Percentiles rank a stretch among this genome's conserved stretches.
Evolutionary conservation across 371 early-diverging fungal species (phyloP).

Genomic region (Lichtheimia ornata): DNA sequence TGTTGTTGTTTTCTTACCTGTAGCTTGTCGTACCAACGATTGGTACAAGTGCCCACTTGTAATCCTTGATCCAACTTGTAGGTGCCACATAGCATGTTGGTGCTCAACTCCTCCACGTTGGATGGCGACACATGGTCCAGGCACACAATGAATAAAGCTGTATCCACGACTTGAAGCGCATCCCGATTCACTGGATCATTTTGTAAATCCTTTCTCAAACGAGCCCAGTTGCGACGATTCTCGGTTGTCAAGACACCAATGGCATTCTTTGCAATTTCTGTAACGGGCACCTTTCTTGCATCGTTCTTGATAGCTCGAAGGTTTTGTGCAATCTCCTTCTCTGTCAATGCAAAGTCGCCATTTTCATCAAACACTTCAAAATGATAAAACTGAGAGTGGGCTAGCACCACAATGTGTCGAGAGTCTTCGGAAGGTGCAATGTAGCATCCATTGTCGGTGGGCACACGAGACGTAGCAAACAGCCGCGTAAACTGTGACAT

Average conservation of each 20-base stretch:
- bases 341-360: conserved; percentile 40
- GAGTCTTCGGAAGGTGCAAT: conserved; percentile 49
- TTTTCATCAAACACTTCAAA: conserved; percentile 66
- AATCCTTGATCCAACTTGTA: conserved; percentile 53
- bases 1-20: no score
- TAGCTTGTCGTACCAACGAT: conserved; percentile 63
- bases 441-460: conserved; percentile 55
- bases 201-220: conserved; percentile 41
- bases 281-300: conserved; percentile 35
- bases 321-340: conserved; percentile 54
- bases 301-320: conserved; percentile 44
- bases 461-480: conserved; percentile 64
- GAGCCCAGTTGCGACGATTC: conserved; percentile 77
- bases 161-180: conserved; percentile 64
- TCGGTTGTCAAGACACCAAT: conserved; percentile 71
- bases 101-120: conserved; percentile 46
- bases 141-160: conserved; percentile 80
- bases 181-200: conserved; percentile 54
- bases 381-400: conserved; percentile 66
- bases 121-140: conserved; percentile 70
- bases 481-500: conserved; percentile 68
- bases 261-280: conserved; percentile 48
- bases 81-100: conserved; percentile 61
- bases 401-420: conserved; percentile 66
- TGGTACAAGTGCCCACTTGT: conserved; percentile 63